Conservation (phyloP, 331 rosid species). For the Cydonia oblonga region DNA sequence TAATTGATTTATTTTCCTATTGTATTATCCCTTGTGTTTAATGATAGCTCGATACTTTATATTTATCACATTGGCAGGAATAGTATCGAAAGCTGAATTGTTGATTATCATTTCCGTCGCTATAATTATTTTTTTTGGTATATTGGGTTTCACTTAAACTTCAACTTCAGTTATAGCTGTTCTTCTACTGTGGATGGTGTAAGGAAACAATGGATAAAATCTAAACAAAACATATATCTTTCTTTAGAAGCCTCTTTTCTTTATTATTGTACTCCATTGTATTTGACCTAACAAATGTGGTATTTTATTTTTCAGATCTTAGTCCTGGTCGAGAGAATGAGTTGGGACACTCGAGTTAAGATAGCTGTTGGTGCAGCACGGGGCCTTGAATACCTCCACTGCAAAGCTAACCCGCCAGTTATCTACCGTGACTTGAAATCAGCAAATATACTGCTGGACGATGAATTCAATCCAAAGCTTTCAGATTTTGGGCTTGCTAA, state of each 20-base stretch:
- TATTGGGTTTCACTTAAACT: background rate
- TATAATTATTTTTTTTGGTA: background rate
- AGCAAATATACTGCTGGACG: slow-evolving; percentile 73
- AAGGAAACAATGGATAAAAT: background rate
- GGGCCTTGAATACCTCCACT: slow-evolving; percentile 83
- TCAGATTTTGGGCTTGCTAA: slow-evolving; percentile 90
- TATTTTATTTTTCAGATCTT: slow-evolving; percentile 33
- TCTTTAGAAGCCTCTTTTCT: background rate
- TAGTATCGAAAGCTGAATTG: background rate
- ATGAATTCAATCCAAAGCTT: slow-evolving; percentile 65
- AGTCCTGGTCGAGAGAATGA: slow-evolving; percentile 34
- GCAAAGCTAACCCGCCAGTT: slow-evolving; percentile 81
- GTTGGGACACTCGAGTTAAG: slow-evolving; percentile 67
- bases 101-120: background rate
- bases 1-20: background rate
- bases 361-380: slow-evolving; percentile 82
- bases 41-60: background rate
- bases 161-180: background rate
- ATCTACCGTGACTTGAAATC: slow-evolving; percentile 86
- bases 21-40: background rate
- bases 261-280: background rate
- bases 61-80: background rate
- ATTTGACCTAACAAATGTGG: background rate
- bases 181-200: background rate
- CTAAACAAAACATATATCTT: background rate